Percentiles rank a stretch among this genome's conserved stretches.
Evolutionary conservation across 805 yeast species (phyloP).

Genomic region (Zygotorulaspora chibaensis): DNA sequence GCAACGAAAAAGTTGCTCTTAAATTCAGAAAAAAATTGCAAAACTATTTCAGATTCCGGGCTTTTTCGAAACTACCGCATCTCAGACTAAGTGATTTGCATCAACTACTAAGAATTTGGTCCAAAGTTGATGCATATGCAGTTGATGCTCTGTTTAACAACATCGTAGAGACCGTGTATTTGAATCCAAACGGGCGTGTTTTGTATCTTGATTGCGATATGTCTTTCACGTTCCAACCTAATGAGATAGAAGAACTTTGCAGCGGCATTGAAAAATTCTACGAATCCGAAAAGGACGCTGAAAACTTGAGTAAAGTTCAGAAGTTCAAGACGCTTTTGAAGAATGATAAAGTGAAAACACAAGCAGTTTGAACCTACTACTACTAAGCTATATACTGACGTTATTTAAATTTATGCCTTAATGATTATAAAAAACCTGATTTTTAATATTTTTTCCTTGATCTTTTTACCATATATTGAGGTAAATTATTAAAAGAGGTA

Average conservation of each 20-base stretch:
- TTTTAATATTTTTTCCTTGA: too few relatives aligned
- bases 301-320: constrained; percentile 17
- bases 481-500: too few relatives aligned
- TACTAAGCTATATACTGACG: too few relatives aligned
- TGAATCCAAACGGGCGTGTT: constrained; percentile 20
- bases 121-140: constrained; percentile 15
- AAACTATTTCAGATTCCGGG: constrained; percentile 28
- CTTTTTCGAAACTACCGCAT: constrained; percentile 22
- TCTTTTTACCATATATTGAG: too few relatives aligned
- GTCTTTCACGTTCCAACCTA: constrained; percentile 17
- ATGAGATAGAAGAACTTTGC: constrained; percentile 13
- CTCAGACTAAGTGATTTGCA: constrained; percentile 17
- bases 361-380: too few relatives aligned
- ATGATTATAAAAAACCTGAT: too few relatives aligned
- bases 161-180: constrained; percentile 29
- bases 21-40: constrained; percentile 17
- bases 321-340: constrained; percentile 12
- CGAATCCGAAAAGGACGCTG: constrained; percentile 12
- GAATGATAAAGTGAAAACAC: not conserved
- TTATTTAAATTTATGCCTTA: too few relatives aligned
- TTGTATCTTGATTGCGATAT: constrained; percentile 19
- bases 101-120: constrained; percentile 25
- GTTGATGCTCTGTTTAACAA: constrained; percentile 30
- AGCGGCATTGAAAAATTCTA: constrained; percentile 14
- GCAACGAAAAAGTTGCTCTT: constrained; percentile 4